phyloP scores from a whole-genome alignment of 2,329 filamentous ascomycete genomes.

The Exophiala sp. region DNA sequence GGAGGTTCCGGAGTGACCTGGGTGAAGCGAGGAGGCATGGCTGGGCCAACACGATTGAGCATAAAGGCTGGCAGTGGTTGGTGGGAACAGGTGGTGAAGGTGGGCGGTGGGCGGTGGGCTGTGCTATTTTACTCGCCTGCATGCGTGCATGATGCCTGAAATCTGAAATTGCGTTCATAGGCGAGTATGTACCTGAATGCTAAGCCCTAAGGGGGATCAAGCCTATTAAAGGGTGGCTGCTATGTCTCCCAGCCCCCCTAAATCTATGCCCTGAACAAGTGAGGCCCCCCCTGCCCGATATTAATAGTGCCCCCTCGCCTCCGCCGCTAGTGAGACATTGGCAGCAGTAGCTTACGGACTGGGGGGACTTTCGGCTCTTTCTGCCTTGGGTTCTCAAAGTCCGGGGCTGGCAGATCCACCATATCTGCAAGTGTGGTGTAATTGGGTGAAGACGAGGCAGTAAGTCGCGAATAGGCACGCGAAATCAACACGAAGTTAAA shows the following conservation, averaged over 20 bases:
- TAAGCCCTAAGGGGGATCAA: background rate
- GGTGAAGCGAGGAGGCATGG: too few species aligned
- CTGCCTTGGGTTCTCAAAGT: background rate
- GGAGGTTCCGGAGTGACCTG: too few species aligned
- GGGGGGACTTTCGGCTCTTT: background rate
- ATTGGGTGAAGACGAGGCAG: too few species aligned
- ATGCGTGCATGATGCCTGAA: too few species aligned
- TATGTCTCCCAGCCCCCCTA: background rate
- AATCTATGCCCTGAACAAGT: background rate
- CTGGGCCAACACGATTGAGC: background rate
- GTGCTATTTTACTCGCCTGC: background rate
- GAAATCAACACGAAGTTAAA: too few species aligned
- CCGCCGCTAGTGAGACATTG: slow-evolving; percentile 27
- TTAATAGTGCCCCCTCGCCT: slow-evolving; percentile 23
- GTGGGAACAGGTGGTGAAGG: background rate
- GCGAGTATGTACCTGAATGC: background rate
- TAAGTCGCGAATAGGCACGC: too few species aligned
- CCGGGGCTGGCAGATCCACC: slow-evolving; percentile 1
- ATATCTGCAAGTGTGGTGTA: background rate
- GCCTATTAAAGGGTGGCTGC: background rate
- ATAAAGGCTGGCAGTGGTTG: background rate
- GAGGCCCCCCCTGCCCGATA: slow-evolving; percentile 4
- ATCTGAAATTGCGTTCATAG: background rate
- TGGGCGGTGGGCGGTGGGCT: background rate
- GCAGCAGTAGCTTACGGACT: background rate